Evolutionary conservation across 2,329 filamentous ascomycete species (phyloP).

Genomic region (Fusarium sp.): DNA sequence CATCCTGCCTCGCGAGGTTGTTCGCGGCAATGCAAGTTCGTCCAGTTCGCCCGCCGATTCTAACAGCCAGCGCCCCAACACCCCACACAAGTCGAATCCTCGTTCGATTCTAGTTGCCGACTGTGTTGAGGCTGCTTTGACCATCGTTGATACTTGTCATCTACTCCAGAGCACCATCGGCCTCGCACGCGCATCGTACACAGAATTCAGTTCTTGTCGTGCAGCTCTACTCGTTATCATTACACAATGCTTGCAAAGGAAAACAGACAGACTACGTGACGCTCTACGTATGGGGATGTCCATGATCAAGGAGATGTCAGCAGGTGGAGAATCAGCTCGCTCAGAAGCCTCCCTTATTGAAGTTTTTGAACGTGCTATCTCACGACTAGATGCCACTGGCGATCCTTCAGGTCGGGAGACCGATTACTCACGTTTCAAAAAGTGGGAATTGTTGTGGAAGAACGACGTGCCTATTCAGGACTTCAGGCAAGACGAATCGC

Average conservation of each 20-base stretch:
- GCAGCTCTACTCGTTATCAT: conserved; percentile 65
- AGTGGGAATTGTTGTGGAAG: conserved; percentile 65
- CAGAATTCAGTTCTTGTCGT: conserved; percentile 68
- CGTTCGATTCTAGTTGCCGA: conserved; percentile 61
- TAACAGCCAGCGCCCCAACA: conserved; percentile 47
- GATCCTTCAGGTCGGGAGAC: conserved; percentile 58
- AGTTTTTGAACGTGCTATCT: conserved; percentile 63
- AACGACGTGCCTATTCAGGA: conserved; percentile 53
- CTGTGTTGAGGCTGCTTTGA: conserved; percentile 66
- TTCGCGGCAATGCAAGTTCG: conserved; percentile 48
- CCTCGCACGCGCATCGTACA: conserved; percentile 67
- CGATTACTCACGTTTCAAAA: conserved; percentile 65
- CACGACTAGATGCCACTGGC: conserved; percentile 60
- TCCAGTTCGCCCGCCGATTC: conserved; percentile 52
- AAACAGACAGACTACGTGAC: conserved; percentile 58
- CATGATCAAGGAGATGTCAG: conserved; percentile 66
- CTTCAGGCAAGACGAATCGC: conserved; percentile 44
- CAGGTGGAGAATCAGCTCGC: conserved; percentile 65
- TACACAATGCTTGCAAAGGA: conserved; percentile 56
- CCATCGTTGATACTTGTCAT: conserved; percentile 64
- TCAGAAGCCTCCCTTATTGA: conserved; percentile 67
- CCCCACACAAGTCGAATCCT: conserved; percentile 50
- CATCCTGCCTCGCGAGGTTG: conserved; percentile 57
- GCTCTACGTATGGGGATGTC: conserved; percentile 63
- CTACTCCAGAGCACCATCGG: conserved; percentile 64